A percentile compares a stretch with the other conserved stretches of the same genome.
phyloP scores from a whole-genome alignment of 208 protist species.

The Leishmania tropica region DNA sequence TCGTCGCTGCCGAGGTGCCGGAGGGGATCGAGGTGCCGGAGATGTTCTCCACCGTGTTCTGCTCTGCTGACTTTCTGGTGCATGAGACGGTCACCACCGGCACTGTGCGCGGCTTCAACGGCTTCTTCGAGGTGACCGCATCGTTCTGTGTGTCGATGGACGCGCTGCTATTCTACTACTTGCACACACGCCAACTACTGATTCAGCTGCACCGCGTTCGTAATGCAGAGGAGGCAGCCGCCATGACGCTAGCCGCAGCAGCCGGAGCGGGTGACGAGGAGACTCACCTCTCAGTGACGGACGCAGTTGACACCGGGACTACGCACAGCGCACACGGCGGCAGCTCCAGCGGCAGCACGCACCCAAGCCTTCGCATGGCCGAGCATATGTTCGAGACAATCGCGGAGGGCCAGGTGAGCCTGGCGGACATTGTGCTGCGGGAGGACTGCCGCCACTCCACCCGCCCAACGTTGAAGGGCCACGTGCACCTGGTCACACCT shows the following conservation, averaged over 20 bases:
- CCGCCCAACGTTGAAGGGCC: constrained; percentile 72
- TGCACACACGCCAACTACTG: constrained; percentile 79
- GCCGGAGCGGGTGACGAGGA: background rate
- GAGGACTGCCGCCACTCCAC: constrained; percentile 38
- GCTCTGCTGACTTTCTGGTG: constrained; percentile 86
- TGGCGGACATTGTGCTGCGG: constrained; percentile 63
- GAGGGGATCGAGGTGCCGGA: constrained; percentile 46
- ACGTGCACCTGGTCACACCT: constrained; percentile 62
- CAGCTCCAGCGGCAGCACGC: constrained; percentile 18
- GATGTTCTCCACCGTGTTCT: constrained; percentile 71
- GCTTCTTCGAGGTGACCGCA: constrained; percentile 89
- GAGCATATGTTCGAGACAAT: constrained; percentile 81
- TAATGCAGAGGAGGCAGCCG: constrained; percentile 60
- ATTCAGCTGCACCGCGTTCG: constrained; percentile 90
- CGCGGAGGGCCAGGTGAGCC: constrained; percentile 71
- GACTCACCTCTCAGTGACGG: background rate
- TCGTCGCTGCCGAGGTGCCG: constrained; percentile 71
- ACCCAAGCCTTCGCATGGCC: constrained; percentile 38
- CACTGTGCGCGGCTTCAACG: constrained; percentile 83
- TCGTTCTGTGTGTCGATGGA: constrained; percentile 90
- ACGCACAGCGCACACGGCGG: constrained; percentile 6
- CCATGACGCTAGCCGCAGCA: constrained; percentile 8
- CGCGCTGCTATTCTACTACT: constrained; percentile 83
- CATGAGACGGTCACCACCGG: constrained; percentile 90
- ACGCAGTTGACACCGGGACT: background rate